These are phyloP conservation scores for Phellopilus nigrolimitatus DNA, from an alignment of 1,284 basidiomycete genomes.

Conservation along the genomic window DNA sequence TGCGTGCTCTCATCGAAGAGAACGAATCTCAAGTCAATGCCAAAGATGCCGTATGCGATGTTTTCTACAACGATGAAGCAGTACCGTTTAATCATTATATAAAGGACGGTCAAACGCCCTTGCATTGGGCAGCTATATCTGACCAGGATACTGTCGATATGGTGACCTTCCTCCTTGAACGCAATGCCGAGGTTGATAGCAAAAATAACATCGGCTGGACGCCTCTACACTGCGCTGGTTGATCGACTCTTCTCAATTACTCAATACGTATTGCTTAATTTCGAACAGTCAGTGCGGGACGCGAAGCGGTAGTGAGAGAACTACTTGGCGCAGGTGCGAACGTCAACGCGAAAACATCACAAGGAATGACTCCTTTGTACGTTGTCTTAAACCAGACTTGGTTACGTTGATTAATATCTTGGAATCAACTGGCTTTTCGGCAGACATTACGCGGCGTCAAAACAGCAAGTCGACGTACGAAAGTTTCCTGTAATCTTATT, in stretches of 20 bases:
- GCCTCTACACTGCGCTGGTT: conserved; percentile 83
- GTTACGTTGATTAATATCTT: not conserved
- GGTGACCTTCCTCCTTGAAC: conserved; percentile 67
- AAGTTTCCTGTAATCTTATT: conserved; percentile 9
- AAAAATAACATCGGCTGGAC: conserved; percentile 80
- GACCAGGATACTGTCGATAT: conserved; percentile 60
- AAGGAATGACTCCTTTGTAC: conserved; percentile 84
- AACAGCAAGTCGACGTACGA: conserved; percentile 79
- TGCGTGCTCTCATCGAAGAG: conserved; percentile 66
- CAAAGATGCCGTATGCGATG: conserved; percentile 56
- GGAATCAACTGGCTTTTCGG: not conserved
- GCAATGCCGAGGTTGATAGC: conserved; percentile 67
- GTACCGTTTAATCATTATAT: conserved; percentile 1
- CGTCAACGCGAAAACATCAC: conserved; percentile 76
- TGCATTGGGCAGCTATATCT: conserved; percentile 86
- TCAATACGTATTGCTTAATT: conserved; percentile 1
- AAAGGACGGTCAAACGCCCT: conserved; percentile 82
- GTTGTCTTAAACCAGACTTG: conserved; percentile 32
- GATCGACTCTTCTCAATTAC: conserved; percentile 20
- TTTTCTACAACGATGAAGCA: not conserved
- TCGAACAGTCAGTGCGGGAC: conserved; percentile 70
- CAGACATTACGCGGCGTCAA: conserved; percentile 94
- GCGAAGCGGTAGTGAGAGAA: conserved; percentile 73
- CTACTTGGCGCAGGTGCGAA: conserved; percentile 83
- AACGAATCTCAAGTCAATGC: conserved; percentile 64